Conservation (phyloP, 2,329 filamentous ascomycete species). For the Botrytis sinoallii region DNA sequence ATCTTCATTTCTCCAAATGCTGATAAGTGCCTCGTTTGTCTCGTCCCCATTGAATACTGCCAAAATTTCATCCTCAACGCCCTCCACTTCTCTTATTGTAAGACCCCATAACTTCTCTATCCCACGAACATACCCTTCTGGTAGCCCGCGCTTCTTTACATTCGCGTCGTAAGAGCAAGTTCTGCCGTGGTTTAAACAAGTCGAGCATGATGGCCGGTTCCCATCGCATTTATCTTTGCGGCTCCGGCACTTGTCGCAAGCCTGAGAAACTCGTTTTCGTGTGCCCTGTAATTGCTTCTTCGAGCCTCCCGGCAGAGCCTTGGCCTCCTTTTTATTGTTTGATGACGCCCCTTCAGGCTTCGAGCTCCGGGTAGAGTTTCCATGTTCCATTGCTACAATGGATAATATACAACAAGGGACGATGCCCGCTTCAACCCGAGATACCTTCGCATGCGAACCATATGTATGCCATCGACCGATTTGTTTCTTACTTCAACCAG, state of each 20-base stretch:
- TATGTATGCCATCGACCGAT: background rate
- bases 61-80: conserved; percentile 48
- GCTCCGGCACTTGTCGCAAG: conserved; percentile 53
- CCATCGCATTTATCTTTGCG: conserved; percentile 60
- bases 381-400: conserved; percentile 20
- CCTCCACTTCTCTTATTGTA: conserved; percentile 49
- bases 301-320: background rate
- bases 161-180: conserved; percentile 65
- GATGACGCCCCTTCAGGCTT: background rate
- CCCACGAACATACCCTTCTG: conserved; percentile 72
- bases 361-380: background rate
- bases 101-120: conserved; percentile 60
- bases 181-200: conserved; percentile 50
- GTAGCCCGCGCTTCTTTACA: conserved; percentile 73
- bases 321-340: conserved; percentile 23
- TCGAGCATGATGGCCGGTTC: conserved; percentile 60
- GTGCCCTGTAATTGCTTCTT: conserved; percentile 29
- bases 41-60: conserved; percentile 44
- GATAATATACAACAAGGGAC: conserved; percentile 7
- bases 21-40: conserved; percentile 35
- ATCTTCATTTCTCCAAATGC: conserved; percentile 34
- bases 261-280: conserved; percentile 46
- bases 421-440: conserved; percentile 13
- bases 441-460: conserved; percentile 9
- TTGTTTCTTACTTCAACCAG: background rate